Percentiles rank a stretch among this genome's conserved stretches.
phyloP scores from a whole-genome alignment of 2,329 filamentous ascomycete genomes.

The Paraconiothyrium brasiliense region DNA sequence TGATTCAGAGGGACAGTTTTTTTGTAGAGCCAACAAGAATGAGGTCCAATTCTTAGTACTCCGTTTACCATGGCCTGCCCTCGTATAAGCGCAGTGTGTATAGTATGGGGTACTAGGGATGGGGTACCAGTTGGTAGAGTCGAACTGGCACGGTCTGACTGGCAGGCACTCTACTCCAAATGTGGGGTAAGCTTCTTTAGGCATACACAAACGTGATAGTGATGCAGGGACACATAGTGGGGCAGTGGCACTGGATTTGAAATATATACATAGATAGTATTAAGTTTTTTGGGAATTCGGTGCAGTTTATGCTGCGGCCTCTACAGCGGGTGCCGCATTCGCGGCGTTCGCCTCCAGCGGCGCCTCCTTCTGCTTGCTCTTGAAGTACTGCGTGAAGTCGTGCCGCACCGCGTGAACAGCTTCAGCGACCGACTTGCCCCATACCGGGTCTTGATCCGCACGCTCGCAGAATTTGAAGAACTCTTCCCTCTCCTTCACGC shows the following conservation, averaged over 20 bases:
- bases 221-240: neutral
- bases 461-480: conserved; percentile 46
- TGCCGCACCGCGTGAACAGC: conserved; percentile 40
- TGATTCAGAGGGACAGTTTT: neutral
- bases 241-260: neutral
- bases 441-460: conserved; percentile 40
- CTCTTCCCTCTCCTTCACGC: conserved; percentile 39
- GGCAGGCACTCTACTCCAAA: neutral
- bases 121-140: too few relatives aligned
- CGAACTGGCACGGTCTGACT: neutral
- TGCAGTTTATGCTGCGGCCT: conserved; percentile 1
- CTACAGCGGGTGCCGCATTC: conserved; percentile 15
- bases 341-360: conserved; percentile 24
- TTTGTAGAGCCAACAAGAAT: neutral
- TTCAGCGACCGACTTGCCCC: conserved; percentile 38
- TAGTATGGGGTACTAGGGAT: neutral
- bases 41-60: neutral
- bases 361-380: conserved; percentile 34
- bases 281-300: neutral
- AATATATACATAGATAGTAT: conserved; percentile 5
- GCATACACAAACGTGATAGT: neutral
- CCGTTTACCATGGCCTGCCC: neutral
- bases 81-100: conserved; percentile 24
- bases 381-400: conserved; percentile 49
- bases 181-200: conserved; percentile 4